These are phyloP conservation scores for Russula earlei DNA, from an alignment of 768 basidiomycete species.

Conservation along the genomic window DNA sequence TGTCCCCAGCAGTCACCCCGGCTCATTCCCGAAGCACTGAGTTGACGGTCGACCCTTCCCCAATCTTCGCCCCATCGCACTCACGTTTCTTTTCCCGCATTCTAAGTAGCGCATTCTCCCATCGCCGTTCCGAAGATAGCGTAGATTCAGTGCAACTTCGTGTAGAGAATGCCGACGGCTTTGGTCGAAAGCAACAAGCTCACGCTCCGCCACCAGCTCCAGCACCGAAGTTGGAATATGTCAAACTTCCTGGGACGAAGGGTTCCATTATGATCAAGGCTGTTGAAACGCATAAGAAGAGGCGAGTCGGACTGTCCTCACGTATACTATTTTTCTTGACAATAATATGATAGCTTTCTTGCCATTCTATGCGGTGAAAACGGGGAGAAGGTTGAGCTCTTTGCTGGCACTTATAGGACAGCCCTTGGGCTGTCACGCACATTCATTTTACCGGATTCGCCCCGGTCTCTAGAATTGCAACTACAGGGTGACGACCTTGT, in stretches of 20 bases:
- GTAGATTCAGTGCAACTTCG: slow-evolving; percentile 27
- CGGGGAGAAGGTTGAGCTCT: slow-evolving; percentile 89
- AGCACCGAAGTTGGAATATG: slow-evolving; percentile 82
- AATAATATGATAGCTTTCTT: slow-evolving; percentile 50
- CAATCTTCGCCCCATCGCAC: slow-evolving; percentile 31
- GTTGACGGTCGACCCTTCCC: slow-evolving; percentile 16
- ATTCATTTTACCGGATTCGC: slow-evolving; percentile 87
- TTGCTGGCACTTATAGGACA: slow-evolving; percentile 85
- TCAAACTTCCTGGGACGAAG: slow-evolving; percentile 88
- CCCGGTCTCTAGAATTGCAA: slow-evolving; percentile 77
- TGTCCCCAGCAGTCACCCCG: neutral
- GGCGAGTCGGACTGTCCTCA: slow-evolving; percentile 32
- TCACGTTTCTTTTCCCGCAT: slow-evolving; percentile 66
- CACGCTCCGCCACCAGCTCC: slow-evolving; percentile 42
- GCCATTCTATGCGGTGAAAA: slow-evolving; percentile 89
- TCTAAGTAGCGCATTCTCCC: slow-evolving; percentile 52
- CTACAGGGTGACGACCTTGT: slow-evolving; percentile 89
- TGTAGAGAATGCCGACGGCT: slow-evolving; percentile 34
- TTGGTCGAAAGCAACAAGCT: slow-evolving; percentile 27
- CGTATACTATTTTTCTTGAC: neutral
- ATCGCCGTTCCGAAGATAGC: slow-evolving; percentile 51
- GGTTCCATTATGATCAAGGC: slow-evolving; percentile 76
- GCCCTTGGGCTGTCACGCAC: slow-evolving; percentile 86
- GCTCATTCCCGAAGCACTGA: neutral
- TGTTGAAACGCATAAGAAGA: slow-evolving; percentile 85